Conservation (phyloP, 2,329 filamentous ascomycete species). For the Paracamarosporium sp. region DNA sequence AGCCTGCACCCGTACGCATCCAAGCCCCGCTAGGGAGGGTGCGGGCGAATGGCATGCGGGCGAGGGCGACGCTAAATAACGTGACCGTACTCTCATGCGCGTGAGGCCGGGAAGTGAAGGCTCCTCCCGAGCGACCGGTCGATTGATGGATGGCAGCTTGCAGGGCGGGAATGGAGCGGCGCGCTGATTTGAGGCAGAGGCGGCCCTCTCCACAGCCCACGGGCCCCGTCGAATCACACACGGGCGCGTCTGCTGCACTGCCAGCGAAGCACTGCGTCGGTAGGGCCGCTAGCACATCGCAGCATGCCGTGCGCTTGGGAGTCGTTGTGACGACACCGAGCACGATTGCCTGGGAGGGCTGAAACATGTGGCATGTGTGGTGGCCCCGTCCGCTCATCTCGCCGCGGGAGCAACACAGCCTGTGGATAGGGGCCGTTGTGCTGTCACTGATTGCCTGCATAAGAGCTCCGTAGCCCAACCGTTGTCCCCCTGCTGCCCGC, state of each 20-base stretch:
- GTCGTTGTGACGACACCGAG: slow-evolving; percentile 33
- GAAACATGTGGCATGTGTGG: slow-evolving; percentile 27
- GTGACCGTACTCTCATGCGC: slow-evolving; percentile 32
- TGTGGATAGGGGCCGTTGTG: slow-evolving; percentile 11
- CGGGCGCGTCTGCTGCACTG: slow-evolving; percentile 33
- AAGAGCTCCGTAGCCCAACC: slow-evolving; percentile 28
- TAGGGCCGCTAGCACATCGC: slow-evolving; percentile 37
- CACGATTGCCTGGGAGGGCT: slow-evolving; percentile 21
- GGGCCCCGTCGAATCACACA: slow-evolving; percentile 30
- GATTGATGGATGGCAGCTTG: slow-evolving; percentile 35
- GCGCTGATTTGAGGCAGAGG: slow-evolving; percentile 34
- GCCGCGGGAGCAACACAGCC: background rate
- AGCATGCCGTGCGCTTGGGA: slow-evolving; percentile 36
- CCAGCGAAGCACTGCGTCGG: slow-evolving; percentile 44
- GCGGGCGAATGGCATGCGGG: slow-evolving; percentile 1
- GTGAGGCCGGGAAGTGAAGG: slow-evolving; percentile 24
- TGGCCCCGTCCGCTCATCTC: slow-evolving; percentile 10
- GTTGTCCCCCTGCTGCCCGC: slow-evolving; percentile 23
- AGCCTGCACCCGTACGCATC: slow-evolving; percentile 30
- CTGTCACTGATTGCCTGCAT: slow-evolving; percentile 37
- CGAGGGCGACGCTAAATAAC: slow-evolving; percentile 22
- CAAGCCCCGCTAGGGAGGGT: slow-evolving; percentile 20
- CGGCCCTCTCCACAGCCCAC: slow-evolving; percentile 30
- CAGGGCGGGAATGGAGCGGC: slow-evolving; percentile 26
- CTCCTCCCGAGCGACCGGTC: slow-evolving; percentile 41